These are phyloP conservation scores for Linum lewisii DNA, from an alignment of 345 rosid genomes.

Conservation along the genomic window DNA sequence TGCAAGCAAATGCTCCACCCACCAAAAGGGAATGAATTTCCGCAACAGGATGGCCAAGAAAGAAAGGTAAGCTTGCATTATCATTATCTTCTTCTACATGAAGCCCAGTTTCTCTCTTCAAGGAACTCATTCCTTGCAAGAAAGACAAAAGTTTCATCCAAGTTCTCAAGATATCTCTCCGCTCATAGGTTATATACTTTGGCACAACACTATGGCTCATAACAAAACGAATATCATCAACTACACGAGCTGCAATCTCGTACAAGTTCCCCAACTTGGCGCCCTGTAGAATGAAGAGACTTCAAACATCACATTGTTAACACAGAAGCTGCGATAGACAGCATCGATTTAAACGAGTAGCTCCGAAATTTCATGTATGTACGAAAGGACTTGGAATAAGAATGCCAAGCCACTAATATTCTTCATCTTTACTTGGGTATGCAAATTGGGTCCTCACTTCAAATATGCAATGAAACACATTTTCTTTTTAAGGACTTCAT, in stretches of 20 bases:
- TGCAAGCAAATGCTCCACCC: constrained; percentile 57
- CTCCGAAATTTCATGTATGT: not conserved
- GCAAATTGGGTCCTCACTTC: too few species aligned
- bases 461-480: too few species aligned
- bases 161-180: constrained; percentile 46
- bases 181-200: constrained; percentile 51
- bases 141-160: constrained; percentile 75
- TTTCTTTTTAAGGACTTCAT: too few species aligned
- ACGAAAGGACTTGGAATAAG: too few species aligned
- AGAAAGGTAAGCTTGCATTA: constrained; percentile 40
- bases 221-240: constrained; percentile 74
- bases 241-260: constrained; percentile 56
- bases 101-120: constrained; percentile 79
- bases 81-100: constrained; percentile 69
- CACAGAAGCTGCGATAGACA: not conserved
- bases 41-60: constrained; percentile 52
- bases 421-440: too few species aligned
- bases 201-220: constrained; percentile 67
- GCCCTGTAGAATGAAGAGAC: constrained; percentile 31
- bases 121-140: constrained; percentile 78
- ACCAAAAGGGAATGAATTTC: constrained; percentile 66
- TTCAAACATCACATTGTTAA: not conserved
- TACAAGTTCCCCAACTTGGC: constrained; percentile 53
- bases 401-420: too few species aligned
- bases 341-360: not conserved